Evolutionary conservation across 228 moss, liverwort and hornwort genomes (phyloP), one percentile per base, ranked within the genome.

Genomic region (Sphagnum fallax): DNA sequence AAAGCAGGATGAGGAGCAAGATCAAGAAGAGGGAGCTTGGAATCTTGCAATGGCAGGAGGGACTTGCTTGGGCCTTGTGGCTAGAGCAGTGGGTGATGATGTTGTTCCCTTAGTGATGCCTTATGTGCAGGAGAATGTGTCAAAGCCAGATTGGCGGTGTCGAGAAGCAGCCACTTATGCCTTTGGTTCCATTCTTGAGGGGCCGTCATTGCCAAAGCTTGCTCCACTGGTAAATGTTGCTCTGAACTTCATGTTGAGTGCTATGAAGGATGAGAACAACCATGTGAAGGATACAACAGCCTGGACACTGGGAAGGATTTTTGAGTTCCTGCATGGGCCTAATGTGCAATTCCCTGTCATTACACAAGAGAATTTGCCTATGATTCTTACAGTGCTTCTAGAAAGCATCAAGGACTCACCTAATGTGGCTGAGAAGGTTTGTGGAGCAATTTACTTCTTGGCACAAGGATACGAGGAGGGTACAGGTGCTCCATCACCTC

Each of bases 41-140:
- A 85, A 85, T 74, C 72, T 85, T 67, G 78, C 85, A 16, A 85
- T 85, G 85, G 85, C 85, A 6, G 85, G 85, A 67, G 85, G 85
- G 15, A 85, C 85, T 5, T 85, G 85, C 67, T 53, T 85, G 67
- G 85, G 85, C 10, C 79, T 85, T 12, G 85, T 85, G 4, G 85
- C 85, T n/a, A 75, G 85, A n/a, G 79, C 85, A 14, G 85, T 85
- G 4, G 85, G 85, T 50, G 81, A 85, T 72, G 85, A 85, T 66
- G 78, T 85, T 9, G 85, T 85, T 5, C 85, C 85, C 9, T 57
- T 85, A 53, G 85, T 85, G 50, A 85, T 85, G 85, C 85, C 85
- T 65, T 85, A 76, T 50, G 85, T 85, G 5, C 76, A 85, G 71
- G 85, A 82, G 58, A 85, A 85, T 60, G 82, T 85, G 48, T 82